Conservation (phyloP, 2,329 filamentous ascomycete genomes). For the Myriosclerotinia scirpicola region DNA sequence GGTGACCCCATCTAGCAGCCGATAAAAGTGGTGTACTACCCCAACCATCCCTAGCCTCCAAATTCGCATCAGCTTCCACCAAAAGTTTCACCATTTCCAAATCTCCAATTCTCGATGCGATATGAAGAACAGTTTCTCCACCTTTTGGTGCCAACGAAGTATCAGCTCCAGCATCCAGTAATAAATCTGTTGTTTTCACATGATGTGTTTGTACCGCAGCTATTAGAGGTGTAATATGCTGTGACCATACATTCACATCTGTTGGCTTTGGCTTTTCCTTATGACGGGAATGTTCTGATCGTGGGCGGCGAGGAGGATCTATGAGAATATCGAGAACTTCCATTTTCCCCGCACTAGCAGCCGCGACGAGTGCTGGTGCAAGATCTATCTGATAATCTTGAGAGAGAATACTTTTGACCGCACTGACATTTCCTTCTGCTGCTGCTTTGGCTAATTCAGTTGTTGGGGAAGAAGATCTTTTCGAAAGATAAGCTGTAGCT, state of each 20-base stretch:
- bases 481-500: conserved; percentile 3
- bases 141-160: conserved; percentile 26
- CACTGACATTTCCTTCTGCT: conserved; percentile 19
- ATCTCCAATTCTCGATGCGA: conserved; percentile 27
- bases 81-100: conserved; percentile 26
- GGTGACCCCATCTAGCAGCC: conserved; percentile 27
- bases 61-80: conserved; percentile 24
- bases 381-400: conserved; percentile 26
- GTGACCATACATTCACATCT: conserved; percentile 27
- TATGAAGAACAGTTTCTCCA: conserved; percentile 25
- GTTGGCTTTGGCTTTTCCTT: conserved; percentile 13
- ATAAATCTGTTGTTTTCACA: conserved; percentile 27
- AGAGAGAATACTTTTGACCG: conserved; percentile 21
- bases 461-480: conserved; percentile 14
- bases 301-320: conserved; percentile 18
- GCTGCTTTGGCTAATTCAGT: conserved; percentile 25
- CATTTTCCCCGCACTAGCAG: conserved; percentile 26
- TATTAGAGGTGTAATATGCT: conserved; percentile 28
- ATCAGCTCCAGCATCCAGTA: conserved; percentile 30
- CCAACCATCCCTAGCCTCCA: conserved; percentile 24
- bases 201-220: conserved; percentile 30
- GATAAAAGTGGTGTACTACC: conserved; percentile 30
- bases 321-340: conserved; percentile 29
- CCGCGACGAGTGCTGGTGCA: conserved; percentile 28
- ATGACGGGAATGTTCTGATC: conserved; percentile 6